A percentile compares a stretch with the other conserved stretches of the same genome.
These are phyloP conservation scores for Drechslerella dactyloides DNA, from an alignment of 2,329 filamentous ascomycete species.

Conservation along the genomic window DNA sequence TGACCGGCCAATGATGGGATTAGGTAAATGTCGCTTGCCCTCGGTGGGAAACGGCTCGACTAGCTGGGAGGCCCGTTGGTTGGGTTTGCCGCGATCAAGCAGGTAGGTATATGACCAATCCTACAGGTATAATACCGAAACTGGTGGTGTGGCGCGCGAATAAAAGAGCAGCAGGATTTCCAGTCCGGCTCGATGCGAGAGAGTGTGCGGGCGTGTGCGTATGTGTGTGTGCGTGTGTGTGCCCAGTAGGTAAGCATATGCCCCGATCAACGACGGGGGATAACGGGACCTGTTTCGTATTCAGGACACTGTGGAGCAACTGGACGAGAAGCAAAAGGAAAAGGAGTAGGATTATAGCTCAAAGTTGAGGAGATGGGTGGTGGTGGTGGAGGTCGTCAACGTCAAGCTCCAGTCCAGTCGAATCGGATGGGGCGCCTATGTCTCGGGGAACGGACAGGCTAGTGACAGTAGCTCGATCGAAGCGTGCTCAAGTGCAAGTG, in stretches of 20 bases:
- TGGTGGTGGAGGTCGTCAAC: conserved; percentile 18
- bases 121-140: conserved; percentile 2
- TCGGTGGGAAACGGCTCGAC: conserved; percentile 29
- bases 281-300: conserved; percentile 30
- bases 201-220: background rate
- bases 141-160: conserved; percentile 17
- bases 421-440: conserved; percentile 50
- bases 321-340: conserved; percentile 1
- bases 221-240: background rate
- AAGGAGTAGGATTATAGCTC: conserved; percentile 9
- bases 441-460: conserved; percentile 50
- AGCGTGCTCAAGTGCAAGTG: conserved; percentile 7
- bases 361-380: conserved; percentile 4
- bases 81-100: conserved; percentile 4
- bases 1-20: conserved; percentile 5
- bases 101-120: conserved; percentile 12
- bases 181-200: background rate
- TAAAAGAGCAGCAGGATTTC: background rate
- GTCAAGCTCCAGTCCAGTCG: conserved; percentile 14
- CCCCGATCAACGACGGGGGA: conserved; percentile 41
- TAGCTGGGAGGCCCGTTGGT: conserved; percentile 6
- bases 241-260: conserved; percentile 6
- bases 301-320: conserved; percentile 30
- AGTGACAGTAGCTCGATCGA: conserved; percentile 27
- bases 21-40: conserved; percentile 49